These are phyloP conservation scores for Colletotrichum lindemuthianum DNA, from an alignment of 2,329 filamentous ascomycete species.

Conservation along the genomic window DNA sequence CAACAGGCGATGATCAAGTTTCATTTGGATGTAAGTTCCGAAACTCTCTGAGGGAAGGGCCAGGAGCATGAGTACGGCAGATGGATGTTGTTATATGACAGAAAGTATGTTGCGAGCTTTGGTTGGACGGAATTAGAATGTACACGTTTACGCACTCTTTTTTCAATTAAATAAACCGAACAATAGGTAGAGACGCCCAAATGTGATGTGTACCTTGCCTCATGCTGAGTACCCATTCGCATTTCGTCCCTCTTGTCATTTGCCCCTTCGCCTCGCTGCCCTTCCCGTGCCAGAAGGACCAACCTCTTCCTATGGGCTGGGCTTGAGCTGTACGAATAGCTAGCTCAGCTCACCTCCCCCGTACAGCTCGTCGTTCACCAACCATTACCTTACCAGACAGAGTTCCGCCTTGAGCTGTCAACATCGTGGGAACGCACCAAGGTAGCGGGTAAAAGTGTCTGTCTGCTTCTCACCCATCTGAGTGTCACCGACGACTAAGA, in stretches of 20 bases:
- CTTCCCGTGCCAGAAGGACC: no score
- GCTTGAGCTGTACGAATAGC: no score
- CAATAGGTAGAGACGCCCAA: not conserved
- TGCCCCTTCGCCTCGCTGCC: not conserved
- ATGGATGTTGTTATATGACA: slow-evolving; percentile 8
- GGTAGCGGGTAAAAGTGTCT: not conserved
- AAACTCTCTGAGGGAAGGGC: slow-evolving; percentile 22
- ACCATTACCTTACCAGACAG: no score
- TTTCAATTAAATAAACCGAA: not conserved
- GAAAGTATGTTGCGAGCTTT: slow-evolving; percentile 16
- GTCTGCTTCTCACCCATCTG: slow-evolving; percentile 21
- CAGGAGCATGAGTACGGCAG: not conserved
- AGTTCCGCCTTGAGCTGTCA: slow-evolving; percentile 1
- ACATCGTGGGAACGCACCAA: not conserved
- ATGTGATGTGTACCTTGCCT: no score
- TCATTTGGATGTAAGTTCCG: slow-evolving; percentile 31
- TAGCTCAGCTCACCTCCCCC: no score
- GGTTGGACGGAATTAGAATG: slow-evolving; percentile 20
- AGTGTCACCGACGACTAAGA: slow-evolving; percentile 29
- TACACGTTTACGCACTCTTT: slow-evolving; percentile 20
- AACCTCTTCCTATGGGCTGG: no score
- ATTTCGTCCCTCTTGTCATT: not conserved
- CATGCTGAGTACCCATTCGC: no score
- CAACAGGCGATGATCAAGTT: slow-evolving; percentile 21
- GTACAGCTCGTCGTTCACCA: no score